These are phyloP conservation scores for Afroboletus lepidellus DNA, from an alignment of 1,284 basidiomycete species.

Conservation along the genomic window DNA sequence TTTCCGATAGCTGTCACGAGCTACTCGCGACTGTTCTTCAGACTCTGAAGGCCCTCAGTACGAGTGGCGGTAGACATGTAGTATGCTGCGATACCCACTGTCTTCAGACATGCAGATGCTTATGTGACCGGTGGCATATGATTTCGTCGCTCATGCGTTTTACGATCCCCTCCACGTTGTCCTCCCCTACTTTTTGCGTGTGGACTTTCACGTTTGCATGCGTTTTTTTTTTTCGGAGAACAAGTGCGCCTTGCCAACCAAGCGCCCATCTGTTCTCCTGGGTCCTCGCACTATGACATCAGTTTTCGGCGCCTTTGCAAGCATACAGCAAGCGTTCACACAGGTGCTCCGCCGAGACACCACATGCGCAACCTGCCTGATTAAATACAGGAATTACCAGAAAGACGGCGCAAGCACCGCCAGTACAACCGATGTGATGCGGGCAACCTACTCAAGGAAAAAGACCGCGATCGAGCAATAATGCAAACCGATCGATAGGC, in stretches of 20 bases:
- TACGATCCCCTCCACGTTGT: neutral
- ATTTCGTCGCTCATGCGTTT: neutral
- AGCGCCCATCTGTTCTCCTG: neutral
- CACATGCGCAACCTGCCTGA: neutral
- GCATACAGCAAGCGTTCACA: neutral
- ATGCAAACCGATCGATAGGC: constrained; percentile 1
- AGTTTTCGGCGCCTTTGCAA: neutral
- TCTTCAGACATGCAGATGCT: neutral
- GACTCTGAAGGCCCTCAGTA: no score
- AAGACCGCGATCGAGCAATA: neutral
- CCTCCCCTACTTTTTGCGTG: neutral
- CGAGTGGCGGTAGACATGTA: neutral
- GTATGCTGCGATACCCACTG: neutral
- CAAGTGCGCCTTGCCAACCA: neutral
- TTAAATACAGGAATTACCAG: neutral
- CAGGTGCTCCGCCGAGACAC: neutral
- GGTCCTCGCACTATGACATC: neutral
- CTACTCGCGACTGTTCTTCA: no score
- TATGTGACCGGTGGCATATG: constrained; percentile 1
- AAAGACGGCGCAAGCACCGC: neutral
- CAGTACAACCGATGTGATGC: constrained; percentile 1
- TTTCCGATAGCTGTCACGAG: no score
- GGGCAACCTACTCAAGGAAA: neutral
- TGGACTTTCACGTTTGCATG: neutral
- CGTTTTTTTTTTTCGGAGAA: neutral